Conservation (phyloP, 306 rosid species). For the Quercus suber region DNA sequence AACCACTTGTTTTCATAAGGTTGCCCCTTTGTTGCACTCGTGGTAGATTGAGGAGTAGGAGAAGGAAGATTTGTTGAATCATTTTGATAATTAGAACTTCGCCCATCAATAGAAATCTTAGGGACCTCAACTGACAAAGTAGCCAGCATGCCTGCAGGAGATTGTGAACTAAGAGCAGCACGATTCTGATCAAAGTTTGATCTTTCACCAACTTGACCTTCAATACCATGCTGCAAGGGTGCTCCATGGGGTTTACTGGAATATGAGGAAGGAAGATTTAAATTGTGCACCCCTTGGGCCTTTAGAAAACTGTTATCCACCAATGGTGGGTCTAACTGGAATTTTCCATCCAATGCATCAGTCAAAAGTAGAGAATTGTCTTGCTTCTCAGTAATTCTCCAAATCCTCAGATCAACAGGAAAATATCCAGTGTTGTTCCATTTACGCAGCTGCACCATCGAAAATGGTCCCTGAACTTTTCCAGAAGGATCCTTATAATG, state of each 20-base stretch:
- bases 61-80: slow-evolving; percentile 87
- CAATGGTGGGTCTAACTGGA: slow-evolving; percentile 45
- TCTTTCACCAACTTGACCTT: slow-evolving; percentile 47
- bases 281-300: slow-evolving; percentile 49
- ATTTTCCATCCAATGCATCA: slow-evolving; percentile 75
- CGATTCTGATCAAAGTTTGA: slow-evolving; percentile 31
- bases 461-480: slow-evolving; percentile 97
- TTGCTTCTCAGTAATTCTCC: slow-evolving; percentile 62
- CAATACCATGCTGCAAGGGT: slow-evolving; percentile 40
- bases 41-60: slow-evolving; percentile 78
- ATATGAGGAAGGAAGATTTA: slow-evolving; percentile 34
- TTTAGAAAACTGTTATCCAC: slow-evolving; percentile 40
- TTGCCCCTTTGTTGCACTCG: slow-evolving; percentile 48
- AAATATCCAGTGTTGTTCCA: slow-evolving; percentile 95
- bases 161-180: slow-evolving; percentile 36
- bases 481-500: slow-evolving; percentile 94
- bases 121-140: slow-evolving; percentile 59
- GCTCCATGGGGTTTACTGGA: slow-evolving; percentile 51
- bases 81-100: slow-evolving; percentile 49
- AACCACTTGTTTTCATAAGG: slow-evolving; percentile 64
- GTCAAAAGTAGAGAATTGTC: slow-evolving; percentile 69
- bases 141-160: slow-evolving; percentile 42
- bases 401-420: slow-evolving; percentile 78
- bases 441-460: slow-evolving; percentile 82
- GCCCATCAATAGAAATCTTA: slow-evolving; percentile 51